Evolutionary conservation across 495 filamentous ascomycete genomes (phyloP).

Genomic region (Podospora sp.): DNA sequence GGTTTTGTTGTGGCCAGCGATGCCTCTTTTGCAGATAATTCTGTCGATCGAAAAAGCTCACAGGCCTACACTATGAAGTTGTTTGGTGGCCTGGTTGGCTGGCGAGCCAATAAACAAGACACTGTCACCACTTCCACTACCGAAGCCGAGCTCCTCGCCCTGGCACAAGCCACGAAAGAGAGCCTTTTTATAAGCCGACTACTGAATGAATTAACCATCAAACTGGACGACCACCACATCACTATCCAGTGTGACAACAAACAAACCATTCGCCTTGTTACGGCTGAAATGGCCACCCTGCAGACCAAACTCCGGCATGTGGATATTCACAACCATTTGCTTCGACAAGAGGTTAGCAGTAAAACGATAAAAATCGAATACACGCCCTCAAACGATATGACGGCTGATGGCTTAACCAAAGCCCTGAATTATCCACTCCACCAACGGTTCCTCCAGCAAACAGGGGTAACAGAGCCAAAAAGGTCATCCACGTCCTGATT

Average conservation of each 20-base stretch:
- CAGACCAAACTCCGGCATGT: conserved; percentile 25
- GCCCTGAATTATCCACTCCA: conserved; percentile 12
- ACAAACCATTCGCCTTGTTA: conserved; percentile 25
- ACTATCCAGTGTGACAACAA: conserved; percentile 24
- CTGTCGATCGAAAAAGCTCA: too few species aligned
- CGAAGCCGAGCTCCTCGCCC: neutral
- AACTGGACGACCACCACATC: conserved; percentile 15
- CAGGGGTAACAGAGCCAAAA: conserved; percentile 17
- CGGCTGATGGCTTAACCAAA: conserved; percentile 7
- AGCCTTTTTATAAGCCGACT: conserved; percentile 9
- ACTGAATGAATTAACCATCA: conserved; percentile 8
- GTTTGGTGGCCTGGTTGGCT: too few species aligned
- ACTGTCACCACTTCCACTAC: neutral
- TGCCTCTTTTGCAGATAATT: too few species aligned
- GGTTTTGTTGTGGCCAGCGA: too few species aligned
- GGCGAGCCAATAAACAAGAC: neutral
- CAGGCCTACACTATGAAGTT: too few species aligned
- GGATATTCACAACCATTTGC: conserved; percentile 23
- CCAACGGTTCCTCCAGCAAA: conserved; percentile 11
- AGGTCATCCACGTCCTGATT: too few species aligned
- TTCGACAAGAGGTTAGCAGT: conserved; percentile 11
- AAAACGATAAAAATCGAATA: neutral
- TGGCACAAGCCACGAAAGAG: conserved; percentile 10
- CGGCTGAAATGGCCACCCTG: conserved; percentile 22
- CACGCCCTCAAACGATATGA: neutral